Conservation (phyloP, 2,329 filamentous ascomycete species). For the Arthroderma sp. region DNA sequence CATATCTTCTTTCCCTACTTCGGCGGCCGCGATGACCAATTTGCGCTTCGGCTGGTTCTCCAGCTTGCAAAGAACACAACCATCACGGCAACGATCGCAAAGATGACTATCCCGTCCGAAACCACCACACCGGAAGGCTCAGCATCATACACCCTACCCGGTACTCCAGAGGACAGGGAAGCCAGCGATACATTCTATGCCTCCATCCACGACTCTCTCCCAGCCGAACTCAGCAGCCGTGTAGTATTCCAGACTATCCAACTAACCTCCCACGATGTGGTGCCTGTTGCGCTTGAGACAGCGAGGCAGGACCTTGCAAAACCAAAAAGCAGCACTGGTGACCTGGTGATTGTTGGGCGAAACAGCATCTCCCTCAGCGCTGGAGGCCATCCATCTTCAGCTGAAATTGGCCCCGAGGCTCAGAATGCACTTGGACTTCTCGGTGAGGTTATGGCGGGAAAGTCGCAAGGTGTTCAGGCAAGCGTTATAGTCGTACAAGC, state of each 20-base stretch:
- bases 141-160: conserved; percentile 2
- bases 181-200: conserved; percentile 44
- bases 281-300: conserved; percentile 37
- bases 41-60: conserved; percentile 66
- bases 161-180: conserved; percentile 18
- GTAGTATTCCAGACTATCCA: conserved; percentile 40
- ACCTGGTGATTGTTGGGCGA: conserved; percentile 48
- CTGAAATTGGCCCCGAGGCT: conserved; percentile 22
- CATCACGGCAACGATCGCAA: conserved; percentile 64
- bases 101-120: conserved; percentile 34
- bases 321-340: conserved; percentile 52
- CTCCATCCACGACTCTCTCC: conserved; percentile 43
- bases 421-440: conserved; percentile 21
- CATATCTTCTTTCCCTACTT: conserved; percentile 82
- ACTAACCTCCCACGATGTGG: conserved; percentile 22
- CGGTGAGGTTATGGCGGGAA: conserved; percentile 35
- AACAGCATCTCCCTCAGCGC: conserved; percentile 9
- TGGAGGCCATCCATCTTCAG: conserved; percentile 17
- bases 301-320: conserved; percentile 49
- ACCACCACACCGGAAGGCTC: not conserved
- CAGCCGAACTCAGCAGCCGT: conserved; percentile 37
- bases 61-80: conserved; percentile 70
- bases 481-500: conserved; percentile 62
- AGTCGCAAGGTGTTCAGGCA: conserved; percentile 46
- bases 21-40: conserved; percentile 67